A percentile compares a stretch with the other conserved stretches of the same genome.
phyloP scores from a whole-genome alignment of 257 asterid species.

The Thymus mandschuricus region DNA sequence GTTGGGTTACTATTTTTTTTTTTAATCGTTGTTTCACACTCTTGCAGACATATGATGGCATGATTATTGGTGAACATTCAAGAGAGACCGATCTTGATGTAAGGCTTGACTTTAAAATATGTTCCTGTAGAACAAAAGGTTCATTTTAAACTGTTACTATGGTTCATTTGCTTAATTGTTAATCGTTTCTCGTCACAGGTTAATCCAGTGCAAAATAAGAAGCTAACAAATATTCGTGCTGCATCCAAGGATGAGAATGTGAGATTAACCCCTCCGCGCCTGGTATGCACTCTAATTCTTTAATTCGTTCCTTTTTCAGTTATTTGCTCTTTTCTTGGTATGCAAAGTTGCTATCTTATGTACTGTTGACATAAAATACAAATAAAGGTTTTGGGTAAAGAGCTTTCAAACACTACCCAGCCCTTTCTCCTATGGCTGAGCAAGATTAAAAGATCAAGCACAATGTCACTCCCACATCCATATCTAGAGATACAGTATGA shows the following conservation, averaged over 20 bases:
- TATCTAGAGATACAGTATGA: background rate
- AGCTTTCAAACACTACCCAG: background rate
- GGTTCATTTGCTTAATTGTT: slow-evolving; percentile 27
- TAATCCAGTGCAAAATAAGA: slow-evolving; percentile 86
- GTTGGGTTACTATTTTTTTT: background rate
- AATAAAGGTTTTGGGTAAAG: background rate
- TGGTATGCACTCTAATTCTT: slow-evolving; percentile 53
- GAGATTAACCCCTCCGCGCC: slow-evolving; percentile 96
- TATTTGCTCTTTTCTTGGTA: background rate
- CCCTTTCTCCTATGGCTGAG: background rate
- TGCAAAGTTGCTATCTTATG: background rate
- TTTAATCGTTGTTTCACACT: slow-evolving; percentile 15
- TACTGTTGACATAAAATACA: background rate
- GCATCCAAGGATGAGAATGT: slow-evolving; percentile 92
- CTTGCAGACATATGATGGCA: slow-evolving; percentile 95
- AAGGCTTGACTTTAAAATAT: slow-evolving; percentile 31
- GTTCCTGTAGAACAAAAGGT: background rate
- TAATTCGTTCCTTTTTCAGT: background rate
- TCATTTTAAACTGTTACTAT: background rate
- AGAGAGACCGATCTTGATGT: slow-evolving; percentile 98
- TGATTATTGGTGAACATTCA: slow-evolving; percentile 98
- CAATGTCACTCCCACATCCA: background rate
- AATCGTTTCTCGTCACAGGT: slow-evolving; percentile 51
- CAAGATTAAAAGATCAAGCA: background rate
- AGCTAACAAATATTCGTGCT: slow-evolving; percentile 82